Base-by-base conservation (phyloP, 2,329 filamentous ascomycete species). In the Colletotrichum truncatum region DNA sequence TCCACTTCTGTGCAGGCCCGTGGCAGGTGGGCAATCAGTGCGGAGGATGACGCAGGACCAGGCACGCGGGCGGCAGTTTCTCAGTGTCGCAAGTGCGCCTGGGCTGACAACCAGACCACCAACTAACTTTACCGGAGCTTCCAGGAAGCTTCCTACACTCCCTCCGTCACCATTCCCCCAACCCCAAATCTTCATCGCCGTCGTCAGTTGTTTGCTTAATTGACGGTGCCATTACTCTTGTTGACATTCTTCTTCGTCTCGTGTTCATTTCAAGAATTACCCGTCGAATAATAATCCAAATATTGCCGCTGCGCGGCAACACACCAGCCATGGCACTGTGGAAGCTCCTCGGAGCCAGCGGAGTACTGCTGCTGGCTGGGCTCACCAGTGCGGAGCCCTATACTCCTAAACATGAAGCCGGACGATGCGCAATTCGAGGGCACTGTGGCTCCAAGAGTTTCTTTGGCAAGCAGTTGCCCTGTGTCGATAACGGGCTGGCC, bases 401-500 rank as follows among this genome's bases (percentile, higher is more conserved):
- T 62, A 89, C 86, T 0, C 82, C 84, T 1, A 92, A 89, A 69
- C 95, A 98, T 72, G 94, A 98, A 78, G 84, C 90, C 52, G 95
- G 95, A 39, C 87, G 95, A 69, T 98, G 95, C 78, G 93, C 95
- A 1, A 93, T 98, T 68, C 89, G 95, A 52, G 94, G 94, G 7
- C 91, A 97, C 68, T 99, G 96, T 76, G 96, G 96, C 49, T 94
- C 94, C 78, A 91, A 95, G 79, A 91, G 91, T 68, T 91, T 96
- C 76, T 98, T 98, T 73, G 93, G 94, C 60, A 91, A 93, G 63
- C 89, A 97, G 70, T 84, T 98, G 66, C 96, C 96, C 4, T 99
- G 96, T 75, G 89, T 94, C 12, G 95, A 99, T 80, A 99, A 99
- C 76, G 94, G 85, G 4, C 82, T 90, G 34, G 96, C 96, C 34